Evolutionary conservation across 2,329 filamentous ascomycete species (phyloP).

Genomic region (Colletotrichum shisoi): DNA sequence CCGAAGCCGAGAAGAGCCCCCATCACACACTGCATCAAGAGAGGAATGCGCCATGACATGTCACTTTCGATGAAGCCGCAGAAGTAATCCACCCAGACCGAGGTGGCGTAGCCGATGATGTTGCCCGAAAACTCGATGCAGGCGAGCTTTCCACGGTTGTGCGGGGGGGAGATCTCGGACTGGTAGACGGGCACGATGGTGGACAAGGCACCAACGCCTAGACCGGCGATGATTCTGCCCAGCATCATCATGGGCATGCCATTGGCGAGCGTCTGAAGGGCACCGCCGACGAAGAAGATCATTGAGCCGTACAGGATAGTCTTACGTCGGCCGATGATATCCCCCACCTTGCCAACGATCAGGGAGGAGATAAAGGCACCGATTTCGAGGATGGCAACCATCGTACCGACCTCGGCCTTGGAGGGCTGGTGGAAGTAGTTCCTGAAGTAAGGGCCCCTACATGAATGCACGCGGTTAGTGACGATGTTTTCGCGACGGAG

Average conservation of each 20-base stretch:
- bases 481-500: background rate
- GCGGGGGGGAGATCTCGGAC: constrained; percentile 93
- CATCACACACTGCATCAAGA: constrained; percentile 95
- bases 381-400: constrained; percentile 95
- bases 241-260: constrained; percentile 90
- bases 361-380: constrained; percentile 92
- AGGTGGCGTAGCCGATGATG: constrained; percentile 93
- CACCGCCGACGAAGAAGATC: constrained; percentile 85
- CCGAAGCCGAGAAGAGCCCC: constrained; percentile 83
- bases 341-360: constrained; percentile 84
- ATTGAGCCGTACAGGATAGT: constrained; percentile 94
- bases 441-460: constrained; percentile 83
- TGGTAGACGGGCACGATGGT: constrained; percentile 95
- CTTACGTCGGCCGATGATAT: constrained; percentile 85
- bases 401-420: constrained; percentile 87
- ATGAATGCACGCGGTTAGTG: constrained; percentile 13
- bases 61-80: constrained; percentile 88
- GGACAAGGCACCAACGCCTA: constrained; percentile 87
- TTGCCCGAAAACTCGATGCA: constrained; percentile 99
- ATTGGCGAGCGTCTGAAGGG: constrained; percentile 80
- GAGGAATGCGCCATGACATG: constrained; percentile 87
- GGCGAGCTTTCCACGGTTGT: constrained; percentile 92
- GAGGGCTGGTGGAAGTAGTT: constrained; percentile 92
- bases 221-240: constrained; percentile 82
- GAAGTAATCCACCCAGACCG: constrained; percentile 98